These are phyloP conservation scores for Ilyonectria sp. DNA, from an alignment of 2,329 filamentous ascomycete species.

Conservation along the genomic window DNA sequence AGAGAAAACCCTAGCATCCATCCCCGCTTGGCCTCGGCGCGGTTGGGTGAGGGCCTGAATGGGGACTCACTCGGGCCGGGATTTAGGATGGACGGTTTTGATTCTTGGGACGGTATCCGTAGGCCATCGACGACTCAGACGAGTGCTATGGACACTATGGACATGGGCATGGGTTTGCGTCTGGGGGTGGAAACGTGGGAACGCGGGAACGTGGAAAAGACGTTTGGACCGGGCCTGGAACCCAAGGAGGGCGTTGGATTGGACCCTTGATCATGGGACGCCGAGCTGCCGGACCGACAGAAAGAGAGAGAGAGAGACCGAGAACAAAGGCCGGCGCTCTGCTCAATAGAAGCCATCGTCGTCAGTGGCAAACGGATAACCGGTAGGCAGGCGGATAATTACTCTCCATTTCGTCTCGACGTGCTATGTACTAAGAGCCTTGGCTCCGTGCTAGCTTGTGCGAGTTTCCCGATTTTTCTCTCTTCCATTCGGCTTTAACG, in stretches of 20 bases:
- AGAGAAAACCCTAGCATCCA: slow-evolving; percentile 1
- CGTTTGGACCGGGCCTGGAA: slow-evolving; percentile 1
- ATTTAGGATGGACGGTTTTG: neutral
- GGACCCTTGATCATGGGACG: neutral
- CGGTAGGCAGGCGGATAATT: slow-evolving; percentile 15
- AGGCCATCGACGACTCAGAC: neutral
- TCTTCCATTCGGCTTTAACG: slow-evolving; percentile 10
- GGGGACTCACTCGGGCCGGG: slow-evolving; percentile 5
- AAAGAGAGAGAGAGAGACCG: slow-evolving; percentile 5
- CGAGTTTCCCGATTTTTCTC: slow-evolving; percentile 6
- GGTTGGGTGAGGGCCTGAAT: slow-evolving; percentile 7
- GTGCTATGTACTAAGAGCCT: neutral
- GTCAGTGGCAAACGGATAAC: neutral
- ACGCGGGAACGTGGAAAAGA: slow-evolving; percentile 18
- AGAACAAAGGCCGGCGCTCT: neutral
- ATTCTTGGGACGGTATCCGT: neutral
- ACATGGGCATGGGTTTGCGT: slow-evolving; percentile 3
- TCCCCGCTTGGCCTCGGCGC: slow-evolving; percentile 16
- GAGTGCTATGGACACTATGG: neutral
- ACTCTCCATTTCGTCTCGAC: slow-evolving; percentile 16
- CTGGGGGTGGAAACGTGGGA: slow-evolving; percentile 25
- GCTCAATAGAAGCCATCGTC: neutral
- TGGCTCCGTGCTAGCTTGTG: neutral
- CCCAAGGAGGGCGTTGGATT: slow-evolving; percentile 9
- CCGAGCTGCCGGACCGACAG: slow-evolving; percentile 1